phyloP scores from a whole-genome alignment of 768 basidiomycete species.

The Trametes elegans region DNA sequence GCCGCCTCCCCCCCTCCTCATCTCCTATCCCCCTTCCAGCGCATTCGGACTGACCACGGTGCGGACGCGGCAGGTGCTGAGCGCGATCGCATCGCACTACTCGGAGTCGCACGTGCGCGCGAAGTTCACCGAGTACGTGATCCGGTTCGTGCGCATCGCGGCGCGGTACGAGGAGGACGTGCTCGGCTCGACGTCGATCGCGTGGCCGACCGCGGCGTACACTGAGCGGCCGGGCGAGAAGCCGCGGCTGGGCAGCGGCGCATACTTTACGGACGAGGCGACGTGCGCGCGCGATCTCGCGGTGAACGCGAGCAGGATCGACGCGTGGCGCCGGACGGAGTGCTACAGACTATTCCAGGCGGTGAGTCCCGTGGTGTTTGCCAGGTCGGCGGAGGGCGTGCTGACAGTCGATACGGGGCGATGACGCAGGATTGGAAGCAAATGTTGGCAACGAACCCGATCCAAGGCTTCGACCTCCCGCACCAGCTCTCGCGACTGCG shows the following conservation, averaged over 20 bases:
- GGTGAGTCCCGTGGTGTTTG: constrained; percentile 42
- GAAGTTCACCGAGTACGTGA: constrained; percentile 86
- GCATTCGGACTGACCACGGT: too few relatives aligned
- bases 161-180: constrained; percentile 89
- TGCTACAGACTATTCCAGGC: constrained; percentile 70
- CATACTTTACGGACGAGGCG: constrained; percentile 73
- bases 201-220: constrained; percentile 61
- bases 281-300: constrained; percentile 66
- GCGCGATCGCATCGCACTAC: constrained; percentile 88
- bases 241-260: constrained; percentile 73
- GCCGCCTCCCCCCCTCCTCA: constrained; percentile 34
- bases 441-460: constrained; percentile 48
- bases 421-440: constrained; percentile 64
- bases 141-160: constrained; percentile 84
- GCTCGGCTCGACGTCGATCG: constrained; percentile 69
- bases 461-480: constrained; percentile 78
- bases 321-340: constrained; percentile 87
- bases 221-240: constrained; percentile 39
- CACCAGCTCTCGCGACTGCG: constrained; percentile 87
- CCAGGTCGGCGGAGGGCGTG: background rate
- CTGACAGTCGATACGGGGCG: constrained; percentile 13
- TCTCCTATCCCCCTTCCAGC: too few relatives aligned
- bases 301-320: constrained; percentile 79
- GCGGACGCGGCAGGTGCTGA: constrained; percentile 60
- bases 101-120: constrained; percentile 87